Conservation (phyloP, 2,329 filamentous ascomycete genomes). For the Verticillium nubilum region DNA sequence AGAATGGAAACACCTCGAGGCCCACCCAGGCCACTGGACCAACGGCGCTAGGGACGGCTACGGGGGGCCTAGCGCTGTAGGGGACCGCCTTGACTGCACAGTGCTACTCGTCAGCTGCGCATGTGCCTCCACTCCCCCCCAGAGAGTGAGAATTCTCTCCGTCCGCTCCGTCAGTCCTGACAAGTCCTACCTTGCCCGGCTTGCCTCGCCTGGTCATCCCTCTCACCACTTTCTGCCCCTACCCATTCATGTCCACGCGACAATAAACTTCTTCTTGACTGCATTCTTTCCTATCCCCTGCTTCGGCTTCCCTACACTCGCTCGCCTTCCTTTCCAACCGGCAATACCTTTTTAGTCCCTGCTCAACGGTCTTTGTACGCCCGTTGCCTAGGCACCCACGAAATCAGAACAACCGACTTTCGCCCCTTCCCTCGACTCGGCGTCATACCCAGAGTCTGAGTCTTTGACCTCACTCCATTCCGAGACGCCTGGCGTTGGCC, state of each 20-base stretch:
- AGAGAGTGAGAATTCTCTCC: not conserved
- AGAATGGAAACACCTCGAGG: not conserved
- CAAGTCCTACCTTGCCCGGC: not conserved
- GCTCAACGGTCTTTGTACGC: not conserved
- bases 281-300: not conserved
- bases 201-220: not conserved
- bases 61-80: not conserved
- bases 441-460: not conserved
- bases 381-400: not conserved
- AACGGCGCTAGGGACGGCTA: not conserved
- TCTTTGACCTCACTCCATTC: not conserved
- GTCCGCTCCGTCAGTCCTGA: not conserved
- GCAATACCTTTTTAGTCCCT: not conserved
- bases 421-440: conserved; percentile 4
- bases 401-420: not conserved
- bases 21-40: not conserved
- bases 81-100: not conserved
- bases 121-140: not conserved
- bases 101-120: not conserved
- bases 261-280: not conserved
- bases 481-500: not conserved
- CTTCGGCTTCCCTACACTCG: conserved; percentile 1
- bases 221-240: not conserved
- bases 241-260: not conserved
- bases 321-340: not conserved